Evolutionary conservation across 2,329 filamentous ascomycete species (phyloP), one percentile per base, ranked within the genome.

Genomic region (Aschersonia sp.): DNA sequence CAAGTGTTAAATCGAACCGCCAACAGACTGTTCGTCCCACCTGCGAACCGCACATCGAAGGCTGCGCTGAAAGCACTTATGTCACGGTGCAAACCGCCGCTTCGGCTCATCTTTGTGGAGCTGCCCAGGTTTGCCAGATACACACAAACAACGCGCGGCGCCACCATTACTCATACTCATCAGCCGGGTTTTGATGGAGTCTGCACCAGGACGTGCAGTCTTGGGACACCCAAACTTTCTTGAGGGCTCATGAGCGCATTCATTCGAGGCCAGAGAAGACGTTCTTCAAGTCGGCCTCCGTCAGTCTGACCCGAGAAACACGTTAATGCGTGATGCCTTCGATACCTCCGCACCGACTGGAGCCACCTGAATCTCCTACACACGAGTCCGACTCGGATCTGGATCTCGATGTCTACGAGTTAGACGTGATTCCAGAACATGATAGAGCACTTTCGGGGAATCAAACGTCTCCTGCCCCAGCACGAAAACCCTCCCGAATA

Each of bases 341-440:
- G 59, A 66, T 70, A 69, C 67, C 67, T 48, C 62, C 69, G 35
- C 71, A 73, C 61, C 71, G 68, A 59, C 65, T 76, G 59, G 75
- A 82, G 62, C 75, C 77, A 59, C 80, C 80, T 65, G 79, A 84
- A 65, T 78, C 76, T 51, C 74, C 74, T 51, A 65, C 70, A 58
- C 71, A 80, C 65, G 84, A 89, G 61, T 85, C 82, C 61, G 85
- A 89, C 62, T 86, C 82, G 45, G 69, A 82, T 49, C 65, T 66
- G 52, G 84, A 91, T 61, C 77, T 92, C 58, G 84, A 89, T 57
- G 74, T 92, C 55, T 76, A 87, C 59, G 86, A 91, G 70, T 80
- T 92, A 55, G 85, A 89, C 60, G 84, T 85, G 60, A 60, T 66
- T 50, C 66, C 67, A 61, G 56, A 58, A 63, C 55, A 52, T 60